Conservation (phyloP, 805 yeast species). For the Grigorovia yakushimaensis region DNA sequence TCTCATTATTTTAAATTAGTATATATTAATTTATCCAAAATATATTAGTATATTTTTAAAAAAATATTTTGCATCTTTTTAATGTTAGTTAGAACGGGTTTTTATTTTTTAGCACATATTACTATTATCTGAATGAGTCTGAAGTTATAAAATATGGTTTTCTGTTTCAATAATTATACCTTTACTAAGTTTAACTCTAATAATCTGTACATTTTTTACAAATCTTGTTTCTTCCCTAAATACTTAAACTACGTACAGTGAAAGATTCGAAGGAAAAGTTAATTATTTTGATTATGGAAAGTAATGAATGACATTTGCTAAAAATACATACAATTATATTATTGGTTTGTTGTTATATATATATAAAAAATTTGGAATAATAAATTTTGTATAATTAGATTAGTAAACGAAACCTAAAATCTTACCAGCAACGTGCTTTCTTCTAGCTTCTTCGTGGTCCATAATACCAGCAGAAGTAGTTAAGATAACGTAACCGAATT, state of each 20-base stretch:
- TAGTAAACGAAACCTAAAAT: constrained; percentile 95
- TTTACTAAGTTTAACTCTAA: too few species aligned
- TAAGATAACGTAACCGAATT: constrained; percentile 93
- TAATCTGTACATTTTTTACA: too few species aligned
- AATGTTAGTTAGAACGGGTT: too few species aligned
- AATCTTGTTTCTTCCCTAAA: too few species aligned
- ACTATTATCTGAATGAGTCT: too few species aligned
- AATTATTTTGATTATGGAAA: not conserved
- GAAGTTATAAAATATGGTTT: too few species aligned
- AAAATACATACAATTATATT: not conserved
- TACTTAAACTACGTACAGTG: too few species aligned
- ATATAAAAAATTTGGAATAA: not conserved
- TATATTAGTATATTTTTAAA: not conserved
- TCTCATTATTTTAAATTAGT: not conserved
- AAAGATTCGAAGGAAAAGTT: not conserved
- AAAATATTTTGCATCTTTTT: not conserved
- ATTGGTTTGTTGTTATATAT: not conserved
- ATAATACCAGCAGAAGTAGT: constrained; percentile 99
- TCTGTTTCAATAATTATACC: too few species aligned
- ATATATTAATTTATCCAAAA: too few species aligned
- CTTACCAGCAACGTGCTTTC: constrained; percentile 99
- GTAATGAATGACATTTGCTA: not conserved
- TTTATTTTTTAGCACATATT: too few species aligned
- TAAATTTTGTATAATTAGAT: constrained; percentile 4
- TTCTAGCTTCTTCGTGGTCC: constrained; percentile 99